A percentile compares a stretch with the other conserved stretches of the same genome.
Evolutionary conservation across 1,284 basidiomycete species (phyloP).

Genomic region (Fomitiporia mediterranea): DNA sequence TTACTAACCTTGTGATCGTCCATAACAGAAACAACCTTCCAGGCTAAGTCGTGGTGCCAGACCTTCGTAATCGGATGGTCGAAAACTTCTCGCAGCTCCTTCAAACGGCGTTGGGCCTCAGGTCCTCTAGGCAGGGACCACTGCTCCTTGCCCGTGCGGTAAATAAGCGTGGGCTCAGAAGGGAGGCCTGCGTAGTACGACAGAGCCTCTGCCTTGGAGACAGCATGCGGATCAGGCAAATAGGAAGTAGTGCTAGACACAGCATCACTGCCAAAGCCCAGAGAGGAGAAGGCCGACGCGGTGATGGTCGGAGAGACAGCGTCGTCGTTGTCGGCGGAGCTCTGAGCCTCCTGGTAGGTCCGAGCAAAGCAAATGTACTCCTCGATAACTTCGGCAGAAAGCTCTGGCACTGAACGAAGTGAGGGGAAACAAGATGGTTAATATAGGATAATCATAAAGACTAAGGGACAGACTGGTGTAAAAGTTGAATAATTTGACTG

Average conservation of each 20-base stretch:
- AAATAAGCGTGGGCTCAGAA: constrained; percentile 23
- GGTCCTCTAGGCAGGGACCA: constrained; percentile 26
- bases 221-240: constrained; percentile 23
- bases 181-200: constrained; percentile 27
- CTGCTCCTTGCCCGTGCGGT: constrained; percentile 25
- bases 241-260: constrained; percentile 26
- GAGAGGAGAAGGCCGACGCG: constrained; percentile 23
- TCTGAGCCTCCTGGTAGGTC: constrained; percentile 20
- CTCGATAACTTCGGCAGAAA: constrained; percentile 21
- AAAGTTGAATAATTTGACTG: constrained; percentile 1
- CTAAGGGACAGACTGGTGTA: constrained; percentile 24
- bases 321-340: constrained; percentile 14
- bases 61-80: constrained; percentile 18
- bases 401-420: constrained; percentile 26
- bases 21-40: constrained; percentile 7
- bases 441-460: constrained; percentile 27
- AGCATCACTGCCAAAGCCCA: constrained; percentile 23
- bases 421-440: constrained; percentile 26
- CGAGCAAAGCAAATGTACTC: constrained; percentile 20
- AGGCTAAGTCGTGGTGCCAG: constrained; percentile 13
- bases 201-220: constrained; percentile 23
- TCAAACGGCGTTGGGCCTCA: constrained; percentile 25
- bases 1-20: constrained; percentile 6
- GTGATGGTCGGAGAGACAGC: constrained; percentile 21
- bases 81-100: constrained; percentile 27